Conservation (phyloP, 2,329 filamentous ascomycete genomes). For the Neoarthrinium moseri region DNA sequence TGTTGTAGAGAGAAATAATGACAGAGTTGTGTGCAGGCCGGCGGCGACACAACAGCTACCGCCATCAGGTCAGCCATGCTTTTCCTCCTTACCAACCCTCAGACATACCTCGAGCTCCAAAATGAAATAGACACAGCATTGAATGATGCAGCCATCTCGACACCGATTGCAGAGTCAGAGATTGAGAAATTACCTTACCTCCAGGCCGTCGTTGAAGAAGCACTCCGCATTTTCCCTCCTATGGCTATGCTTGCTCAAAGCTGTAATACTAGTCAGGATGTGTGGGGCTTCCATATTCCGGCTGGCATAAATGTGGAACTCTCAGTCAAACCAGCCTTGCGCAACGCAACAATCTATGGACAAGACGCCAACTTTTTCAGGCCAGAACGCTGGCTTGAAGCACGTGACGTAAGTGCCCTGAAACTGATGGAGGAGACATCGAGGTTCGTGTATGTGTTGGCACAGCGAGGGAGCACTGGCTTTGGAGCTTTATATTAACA, state of each 20-base stretch:
- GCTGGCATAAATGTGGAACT: not conserved
- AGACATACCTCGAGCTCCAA: not conserved
- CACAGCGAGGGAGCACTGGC: too few relatives aligned
- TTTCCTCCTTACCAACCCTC: not conserved
- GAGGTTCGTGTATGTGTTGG: not conserved
- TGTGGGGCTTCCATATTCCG: not conserved
- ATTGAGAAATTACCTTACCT: not conserved
- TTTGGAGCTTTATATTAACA: not conserved
- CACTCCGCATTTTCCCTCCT: not conserved
- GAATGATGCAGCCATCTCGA: not conserved
- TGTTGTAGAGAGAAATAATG: too few relatives aligned
- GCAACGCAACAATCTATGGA: not conserved
- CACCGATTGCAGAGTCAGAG: not conserved
- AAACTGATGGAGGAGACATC: not conserved
- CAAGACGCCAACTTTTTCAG: not conserved
- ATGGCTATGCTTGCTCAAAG: not conserved
- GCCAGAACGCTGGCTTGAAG: constrained; percentile 1
- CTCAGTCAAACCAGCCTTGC: not conserved
- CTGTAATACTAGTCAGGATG: not conserved
- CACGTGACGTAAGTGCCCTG: not conserved
- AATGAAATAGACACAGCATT: not conserved
- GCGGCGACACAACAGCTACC: not conserved
- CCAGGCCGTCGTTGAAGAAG: not conserved
- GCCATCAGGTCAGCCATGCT: not conserved
- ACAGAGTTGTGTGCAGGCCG: too few relatives aligned